Conservation (phyloP, 176 grass and related monocot species). For the Musa troglodytarum region DNA sequence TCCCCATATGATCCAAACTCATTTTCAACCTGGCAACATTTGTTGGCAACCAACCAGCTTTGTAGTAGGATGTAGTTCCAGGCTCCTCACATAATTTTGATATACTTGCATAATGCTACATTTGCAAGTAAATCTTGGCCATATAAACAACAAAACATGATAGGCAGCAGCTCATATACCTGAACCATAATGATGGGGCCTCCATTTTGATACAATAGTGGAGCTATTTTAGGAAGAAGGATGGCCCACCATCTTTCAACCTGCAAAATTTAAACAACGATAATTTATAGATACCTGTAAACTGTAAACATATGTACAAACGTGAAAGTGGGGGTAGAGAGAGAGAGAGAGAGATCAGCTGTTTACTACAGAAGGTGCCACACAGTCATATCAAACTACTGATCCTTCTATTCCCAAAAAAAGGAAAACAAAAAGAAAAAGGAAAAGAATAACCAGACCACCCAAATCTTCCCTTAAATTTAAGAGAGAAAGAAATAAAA, state of each 20-base stretch:
- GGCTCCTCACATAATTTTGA: conserved; percentile 13
- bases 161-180: conserved; percentile 31
- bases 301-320: not conserved
- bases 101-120: not conserved
- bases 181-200: conserved; percentile 93
- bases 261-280: conserved; percentile 30
- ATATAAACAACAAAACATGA: not conserved
- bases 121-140: not conserved
- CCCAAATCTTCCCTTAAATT: too few species aligned
- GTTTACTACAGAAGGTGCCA: not conserved
- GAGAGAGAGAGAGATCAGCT: not conserved
- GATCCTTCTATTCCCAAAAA: too few species aligned
- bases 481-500: too few species aligned
- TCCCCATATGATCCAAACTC: conserved; percentile 94
- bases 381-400: too few species aligned
- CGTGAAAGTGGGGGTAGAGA: not conserved
- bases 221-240: conserved; percentile 63
- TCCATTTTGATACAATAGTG: conserved; percentile 70
- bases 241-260: conserved; percentile 87
- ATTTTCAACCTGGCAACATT: conserved; percentile 71
- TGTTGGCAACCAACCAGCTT: not conserved
- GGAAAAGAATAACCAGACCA: too few species aligned
- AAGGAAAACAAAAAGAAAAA: too few species aligned
- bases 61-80: not conserved
- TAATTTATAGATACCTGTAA: not conserved